These are phyloP conservation scores for Boletus rubropictus DNA, from an alignment of 768 basidiomycete genomes.

Conservation along the genomic window DNA sequence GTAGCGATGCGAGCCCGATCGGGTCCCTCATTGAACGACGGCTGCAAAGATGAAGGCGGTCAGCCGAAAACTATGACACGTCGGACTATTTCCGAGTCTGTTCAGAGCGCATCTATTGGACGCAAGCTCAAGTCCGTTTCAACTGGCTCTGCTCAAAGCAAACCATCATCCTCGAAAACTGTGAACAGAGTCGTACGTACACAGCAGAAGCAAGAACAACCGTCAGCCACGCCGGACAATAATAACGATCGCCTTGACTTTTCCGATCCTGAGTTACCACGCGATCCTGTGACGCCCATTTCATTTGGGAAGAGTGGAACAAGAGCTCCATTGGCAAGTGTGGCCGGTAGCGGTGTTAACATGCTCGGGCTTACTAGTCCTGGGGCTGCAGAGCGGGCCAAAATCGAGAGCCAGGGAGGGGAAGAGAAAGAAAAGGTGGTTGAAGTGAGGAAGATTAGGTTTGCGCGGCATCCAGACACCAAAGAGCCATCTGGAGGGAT, in stretches of 20 bases:
- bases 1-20: slow-evolving; percentile 20
- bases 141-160: slow-evolving; percentile 1
- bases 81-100: slow-evolving; percentile 20
- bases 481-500: slow-evolving; percentile 21
- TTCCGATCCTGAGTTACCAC: slow-evolving; percentile 30
- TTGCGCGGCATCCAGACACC: slow-evolving; percentile 29
- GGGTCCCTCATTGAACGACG: slow-evolving; percentile 5
- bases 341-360: slow-evolving; percentile 15
- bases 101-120: slow-evolving; percentile 1
- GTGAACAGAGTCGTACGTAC: not conserved
- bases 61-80: slow-evolving; percentile 4
- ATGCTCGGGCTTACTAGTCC: slow-evolving; percentile 48
- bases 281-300: slow-evolving; percentile 30
- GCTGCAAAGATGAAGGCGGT: not conserved
- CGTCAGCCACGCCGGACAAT: slow-evolving; percentile 14
- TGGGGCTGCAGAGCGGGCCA: slow-evolving; percentile 49
- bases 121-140: slow-evolving; percentile 3
- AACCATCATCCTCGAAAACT: slow-evolving; percentile 7
- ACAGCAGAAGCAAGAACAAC: slow-evolving; percentile 6
- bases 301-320: slow-evolving; percentile 20
- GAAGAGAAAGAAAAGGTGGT: slow-evolving; percentile 22
- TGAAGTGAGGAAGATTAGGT: slow-evolving; percentile 43
- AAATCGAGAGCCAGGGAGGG: slow-evolving; percentile 33
- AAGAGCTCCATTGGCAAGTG: slow-evolving; percentile 7
- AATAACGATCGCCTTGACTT: slow-evolving; percentile 14